Evolutionary conservation across 2,329 filamentous ascomycete species (phyloP), one percentile per base, ranked within the genome.

Genomic region (Chaetothyriales sp.): DNA sequence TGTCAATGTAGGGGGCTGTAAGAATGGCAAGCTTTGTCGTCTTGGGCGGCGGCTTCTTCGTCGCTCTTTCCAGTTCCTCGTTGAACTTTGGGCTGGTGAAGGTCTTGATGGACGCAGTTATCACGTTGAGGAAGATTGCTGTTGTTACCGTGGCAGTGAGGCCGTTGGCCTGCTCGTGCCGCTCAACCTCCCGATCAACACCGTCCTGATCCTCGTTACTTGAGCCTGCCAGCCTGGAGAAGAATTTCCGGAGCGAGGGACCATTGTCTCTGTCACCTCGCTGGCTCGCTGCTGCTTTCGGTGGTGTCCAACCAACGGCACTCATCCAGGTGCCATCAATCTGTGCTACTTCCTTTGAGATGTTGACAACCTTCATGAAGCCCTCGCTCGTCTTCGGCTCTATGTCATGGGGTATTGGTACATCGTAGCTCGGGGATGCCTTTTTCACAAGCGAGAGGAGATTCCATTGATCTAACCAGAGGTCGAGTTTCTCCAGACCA

Each of bases 41-140:
- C 64, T 87, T 95, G 0, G 92, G 92, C 0, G 93, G 92, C 2
- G 89, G 86, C 63, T 98, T 98, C 69, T 96, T 95, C 1, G 93
- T 98, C 15, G 93, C 92, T 54, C 93, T 80, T 68, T 96, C 88
- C 9, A 98, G 77, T 64, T 98, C 93, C 1, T 81, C 76, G 2
- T 87, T 81, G 60, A 96, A 87, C 42, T 74, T 78, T 26, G 77
- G 70, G 18, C 78, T 73, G 1, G 95, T 81, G 46, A 78, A 84
- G 0, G 89, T 94, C 59, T 80, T 77, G 28, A 96, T 81, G 45
- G 79, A 78, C 26, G 90, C 89, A 7, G 88, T 89, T 46, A 85
- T 95, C 18, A 94, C 84, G 47, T 88, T 79, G 18, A 98, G 72
- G 64, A 95, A 96, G 28, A 96, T 89, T 15, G 83, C 86, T 0